Percentiles rank a stretch among this genome's conserved stretches.
Conservation (phyloP, 805 yeast genomes). For the Hemisphaericaspora nanyangensis region DNA sequence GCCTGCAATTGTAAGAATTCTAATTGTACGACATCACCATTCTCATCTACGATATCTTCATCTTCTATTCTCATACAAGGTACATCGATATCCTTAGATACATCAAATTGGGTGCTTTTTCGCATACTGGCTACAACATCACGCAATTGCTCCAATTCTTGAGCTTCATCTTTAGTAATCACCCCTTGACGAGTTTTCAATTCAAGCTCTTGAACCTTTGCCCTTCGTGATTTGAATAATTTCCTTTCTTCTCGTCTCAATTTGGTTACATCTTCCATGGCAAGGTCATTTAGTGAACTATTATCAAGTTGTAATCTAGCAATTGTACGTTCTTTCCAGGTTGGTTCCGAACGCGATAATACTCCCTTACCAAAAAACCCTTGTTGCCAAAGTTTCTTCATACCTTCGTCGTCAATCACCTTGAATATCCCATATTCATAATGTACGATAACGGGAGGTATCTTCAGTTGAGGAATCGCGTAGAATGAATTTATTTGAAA, state of each 20-base stretch:
- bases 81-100: not conserved
- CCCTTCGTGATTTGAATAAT: slow-evolving; percentile 67
- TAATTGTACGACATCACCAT: slow-evolving; percentile 14
- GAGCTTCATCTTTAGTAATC: slow-evolving; percentile 20
- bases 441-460: slow-evolving; percentile 18
- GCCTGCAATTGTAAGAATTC: slow-evolving; percentile 69
- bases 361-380: slow-evolving; percentile 96
- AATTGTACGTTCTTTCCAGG: slow-evolving; percentile 72
- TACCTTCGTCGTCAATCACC: slow-evolving; percentile 42
- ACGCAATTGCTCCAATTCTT: slow-evolving; percentile 15
- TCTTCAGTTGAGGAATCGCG: slow-evolving; percentile 24
- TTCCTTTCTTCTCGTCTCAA: slow-evolving; percentile 67
- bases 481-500: slow-evolving; percentile 14
- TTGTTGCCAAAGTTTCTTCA: slow-evolving; percentile 64
- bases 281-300: slow-evolving; percentile 14
- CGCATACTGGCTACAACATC: slow-evolving; percentile 16
- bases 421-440: slow-evolving; percentile 30
- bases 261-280: slow-evolving; percentile 76
- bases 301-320: slow-evolving; percentile 47
- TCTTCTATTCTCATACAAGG: slow-evolving; percentile 10
- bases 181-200: slow-evolving; percentile 31
- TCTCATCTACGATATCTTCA: slow-evolving; percentile 12
- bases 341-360: slow-evolving; percentile 85
- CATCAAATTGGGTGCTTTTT: slow-evolving; percentile 2
- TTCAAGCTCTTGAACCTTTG: slow-evolving; percentile 48